phyloP scores from a whole-genome alignment of 1,284 basidiomycete species.

The Malassezia furfur region DNA sequence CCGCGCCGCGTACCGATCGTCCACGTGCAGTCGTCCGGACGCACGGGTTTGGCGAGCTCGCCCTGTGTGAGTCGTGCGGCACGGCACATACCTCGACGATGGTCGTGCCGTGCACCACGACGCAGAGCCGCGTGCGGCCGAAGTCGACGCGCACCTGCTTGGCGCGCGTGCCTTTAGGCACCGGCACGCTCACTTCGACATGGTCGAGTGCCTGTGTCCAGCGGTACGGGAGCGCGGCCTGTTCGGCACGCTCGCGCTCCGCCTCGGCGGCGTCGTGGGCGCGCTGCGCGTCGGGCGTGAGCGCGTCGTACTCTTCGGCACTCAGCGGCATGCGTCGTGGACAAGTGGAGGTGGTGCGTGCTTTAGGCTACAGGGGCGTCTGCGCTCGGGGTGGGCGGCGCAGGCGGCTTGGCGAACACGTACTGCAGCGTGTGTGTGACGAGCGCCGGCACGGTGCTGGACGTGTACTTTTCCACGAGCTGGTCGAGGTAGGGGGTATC shows the following conservation, averaged over 20 bases:
- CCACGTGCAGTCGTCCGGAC: constrained; percentile 95
- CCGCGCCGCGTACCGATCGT: constrained; percentile 59
- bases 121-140: constrained; percentile 68
- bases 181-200: constrained; percentile 69
- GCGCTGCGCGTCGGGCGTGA: constrained; percentile 67
- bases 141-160: constrained; percentile 68
- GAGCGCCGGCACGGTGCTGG: neutral
- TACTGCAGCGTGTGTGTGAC: neutral
- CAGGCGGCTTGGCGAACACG: constrained; percentile 10
- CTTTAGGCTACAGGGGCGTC: constrained; percentile 42
- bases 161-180: constrained; percentile 75
- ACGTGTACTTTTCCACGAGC: constrained; percentile 3
- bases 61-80: constrained; percentile 52
- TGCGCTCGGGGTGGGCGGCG: neutral
- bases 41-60: constrained; percentile 86
- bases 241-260: constrained; percentile 65
- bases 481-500: neutral
- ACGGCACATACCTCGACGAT: constrained; percentile 51
- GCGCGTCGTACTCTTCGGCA: constrained; percentile 62
- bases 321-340: constrained; percentile 55
- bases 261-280: constrained; percentile 61
- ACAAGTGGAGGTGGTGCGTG: constrained; percentile 51
- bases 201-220: constrained; percentile 88
- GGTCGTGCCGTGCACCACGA: constrained; percentile 72
- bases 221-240: constrained; percentile 76